Evolutionary conservation across 352 stramenopile genomes (phyloP), one percentile per base, ranked within the genome.

Genomic region (Phytophthora pini): DNA sequence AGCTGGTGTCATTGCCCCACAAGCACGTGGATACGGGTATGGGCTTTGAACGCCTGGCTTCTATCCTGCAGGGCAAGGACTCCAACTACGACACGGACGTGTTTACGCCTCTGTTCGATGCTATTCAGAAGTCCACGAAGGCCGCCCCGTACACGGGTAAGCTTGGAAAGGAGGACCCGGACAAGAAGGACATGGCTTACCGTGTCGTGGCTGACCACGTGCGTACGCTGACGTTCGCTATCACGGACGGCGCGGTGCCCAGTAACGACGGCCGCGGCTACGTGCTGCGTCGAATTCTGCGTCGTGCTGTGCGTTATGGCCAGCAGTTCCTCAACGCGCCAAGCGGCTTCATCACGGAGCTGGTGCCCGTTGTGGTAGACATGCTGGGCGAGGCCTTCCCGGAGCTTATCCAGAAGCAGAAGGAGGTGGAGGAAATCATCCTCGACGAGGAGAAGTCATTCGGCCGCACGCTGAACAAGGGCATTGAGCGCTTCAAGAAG

Each of bases 1-100:
- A 80, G 49, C 80, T 99, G 36, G 79, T 97, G 50, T 45, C 75
- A 3, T 73, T 99, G n/a, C 97, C 97, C 2, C 84, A 85, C 61
- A 90, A 99, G 72, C 97, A 99, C 82, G 95, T 99, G 32, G 98
- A 99, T 80, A 99, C 98, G 5, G 98, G 98, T 39, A 99, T 99
- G 97, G 98, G 98, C 60, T 95, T 99, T 63, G 98, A 99, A 74
- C 90, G 98, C 48, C 66, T 98, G 31, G 88, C 88, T 1, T 97
- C 88, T 36, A 95, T 98, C 45, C 67, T 98, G 50, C 93, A 98
- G 76, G 84, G 88, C 56, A 98, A 98, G 73, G 86, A 79, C 55
- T 98, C 88, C 39, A 99, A 99, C 84, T 99, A 99, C 81, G 98
- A 99, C 79, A 99, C 98, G 68, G 98, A 99, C 68, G 85, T 98